Evolutionary conservation across 2,329 filamentous ascomycete genomes (phyloP), one percentile per base, ranked within the genome.

Genomic region (Cucurbitaria berberidis): DNA sequence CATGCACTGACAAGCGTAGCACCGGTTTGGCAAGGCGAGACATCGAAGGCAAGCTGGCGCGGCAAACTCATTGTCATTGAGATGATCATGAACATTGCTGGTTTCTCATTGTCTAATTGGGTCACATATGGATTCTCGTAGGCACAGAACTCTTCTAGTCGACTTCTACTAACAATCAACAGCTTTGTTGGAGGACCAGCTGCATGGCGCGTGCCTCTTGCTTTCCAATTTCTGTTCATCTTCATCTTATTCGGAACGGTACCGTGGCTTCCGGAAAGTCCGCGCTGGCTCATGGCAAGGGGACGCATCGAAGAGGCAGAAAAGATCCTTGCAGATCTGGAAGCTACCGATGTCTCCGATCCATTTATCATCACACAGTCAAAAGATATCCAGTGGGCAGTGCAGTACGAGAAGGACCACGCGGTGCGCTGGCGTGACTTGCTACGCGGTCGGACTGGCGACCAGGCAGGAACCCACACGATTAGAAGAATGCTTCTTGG

Each of bases 11-110:
- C 75, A 0, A 67, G 71, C 0, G 75, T 73, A 30, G 79, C 79
- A 1, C 80, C 81, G 1, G 76, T 82, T 3, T 84, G 80, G 80
- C 81, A 84, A 63, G 77, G 78, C 3, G 81, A 84, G 57, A 82
- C 80, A 0, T 78, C 80, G 77, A 78, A 71, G 48, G 66, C 69
- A 9, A 72, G 64, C 32, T 73, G 66, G 67, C 59, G 79, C 54
- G 78, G 79, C 15, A 79, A 78, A 42, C 64, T 80, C 11, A 76
- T 81, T 5, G 72, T 80, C 30, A 74, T 81, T 21, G 78, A 81
- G 44, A 76, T 83, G 68, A 80, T 80, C 40, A 73, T 82, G 62
- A 81, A 81, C 49, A 79, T 83, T 38, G 75, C 74, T 16, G 82
- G 81, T 2, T 82, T 82, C 53, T 76, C 69, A 1, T 42, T 84